These are phyloP conservation scores for Wallacemonas sp. DNA, from an alignment of 208 protist species.

Conservation along the genomic window DNA sequence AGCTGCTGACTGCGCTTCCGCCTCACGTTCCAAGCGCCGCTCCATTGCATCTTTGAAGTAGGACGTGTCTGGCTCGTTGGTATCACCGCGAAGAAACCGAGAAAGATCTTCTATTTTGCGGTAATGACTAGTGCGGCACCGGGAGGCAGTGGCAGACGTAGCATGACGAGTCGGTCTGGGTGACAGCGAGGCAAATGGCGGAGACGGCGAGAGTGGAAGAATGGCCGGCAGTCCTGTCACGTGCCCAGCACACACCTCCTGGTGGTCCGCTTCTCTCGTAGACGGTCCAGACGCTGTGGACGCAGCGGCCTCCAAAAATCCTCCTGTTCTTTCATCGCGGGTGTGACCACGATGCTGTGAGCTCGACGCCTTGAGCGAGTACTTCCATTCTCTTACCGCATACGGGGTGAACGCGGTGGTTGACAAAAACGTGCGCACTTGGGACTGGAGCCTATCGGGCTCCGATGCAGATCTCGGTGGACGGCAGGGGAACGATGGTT, in stretches of 20 bases:
- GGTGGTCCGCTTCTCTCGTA: background rate
- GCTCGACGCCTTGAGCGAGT: background rate
- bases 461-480: background rate
- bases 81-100: conserved; percentile 14
- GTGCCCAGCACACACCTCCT: too few species aligned
- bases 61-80: conserved; percentile 10
- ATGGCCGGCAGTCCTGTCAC: background rate
- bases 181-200: background rate
- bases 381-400: conserved; percentile 10
- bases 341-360: background rate
- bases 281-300: too few species aligned
- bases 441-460: background rate
- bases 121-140: conserved; percentile 14
- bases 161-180: background rate
- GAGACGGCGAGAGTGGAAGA: background rate
- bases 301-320: background rate
- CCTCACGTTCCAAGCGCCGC: conserved; percentile 13
- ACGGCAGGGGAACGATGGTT: background rate
- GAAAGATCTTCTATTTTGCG: conserved; percentile 35
- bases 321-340: background rate
- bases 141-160: background rate
- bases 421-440: conserved; percentile 4
- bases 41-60: conserved; percentile 45
- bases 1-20: background rate
- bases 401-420: conserved; percentile 12